Conservation (phyloP, 768 basidiomycete genomes). For the Tricholoma bakamatsutake region DNA sequence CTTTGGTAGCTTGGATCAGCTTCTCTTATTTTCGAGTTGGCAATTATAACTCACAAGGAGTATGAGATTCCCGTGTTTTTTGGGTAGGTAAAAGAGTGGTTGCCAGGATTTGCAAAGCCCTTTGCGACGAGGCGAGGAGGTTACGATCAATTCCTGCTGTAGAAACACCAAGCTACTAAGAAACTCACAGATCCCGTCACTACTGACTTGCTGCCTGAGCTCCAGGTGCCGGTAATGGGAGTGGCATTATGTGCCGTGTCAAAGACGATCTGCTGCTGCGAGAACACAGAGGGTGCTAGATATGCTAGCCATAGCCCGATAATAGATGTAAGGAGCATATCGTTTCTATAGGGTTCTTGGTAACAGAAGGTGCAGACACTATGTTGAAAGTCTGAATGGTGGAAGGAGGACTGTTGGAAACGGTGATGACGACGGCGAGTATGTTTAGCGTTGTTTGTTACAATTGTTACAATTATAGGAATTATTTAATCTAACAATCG, state of each 20-base stretch:
- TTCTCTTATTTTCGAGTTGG: neutral
- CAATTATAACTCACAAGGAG: constrained; percentile 68
- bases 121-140: constrained; percentile 24
- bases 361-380: neutral
- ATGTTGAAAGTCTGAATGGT: constrained; percentile 6
- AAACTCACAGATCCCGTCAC: constrained; percentile 75
- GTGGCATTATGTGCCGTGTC: constrained; percentile 60
- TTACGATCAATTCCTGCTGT: constrained; percentile 6
- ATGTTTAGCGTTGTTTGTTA: constrained; percentile 16
- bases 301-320: constrained; percentile 34
- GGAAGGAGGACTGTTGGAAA: constrained; percentile 9
- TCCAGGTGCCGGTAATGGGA: constrained; percentile 77
- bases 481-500: too few relatives aligned
- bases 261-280: constrained; percentile 35
- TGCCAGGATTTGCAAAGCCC: constrained; percentile 83
- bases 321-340: constrained; percentile 37
- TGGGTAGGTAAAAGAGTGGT: constrained; percentile 81
- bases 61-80: constrained; percentile 79
- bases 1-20: constrained; percentile 29
- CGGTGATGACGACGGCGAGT: constrained; percentile 15
- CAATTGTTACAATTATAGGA: too few relatives aligned
- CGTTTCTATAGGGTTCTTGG: constrained; percentile 10
- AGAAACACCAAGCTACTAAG: neutral
- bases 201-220: constrained; percentile 70
- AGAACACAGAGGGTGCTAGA: constrained; percentile 26